phyloP scores from a whole-genome alignment of 83 land plant species.

The Larix sibirica region DNA sequence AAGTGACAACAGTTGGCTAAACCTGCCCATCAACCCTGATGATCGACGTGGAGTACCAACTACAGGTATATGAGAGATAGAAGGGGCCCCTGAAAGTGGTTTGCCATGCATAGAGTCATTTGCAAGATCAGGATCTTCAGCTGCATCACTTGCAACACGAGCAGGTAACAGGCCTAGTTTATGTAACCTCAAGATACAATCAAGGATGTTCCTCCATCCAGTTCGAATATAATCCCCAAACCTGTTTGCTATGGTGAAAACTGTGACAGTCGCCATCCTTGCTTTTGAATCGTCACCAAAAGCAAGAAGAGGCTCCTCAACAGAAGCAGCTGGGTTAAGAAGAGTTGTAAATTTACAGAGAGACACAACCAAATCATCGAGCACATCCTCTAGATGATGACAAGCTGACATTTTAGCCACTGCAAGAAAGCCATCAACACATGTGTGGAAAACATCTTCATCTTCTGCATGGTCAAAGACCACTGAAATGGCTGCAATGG shows the following conservation, averaged over 20 bases:
- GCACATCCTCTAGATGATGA: constrained; percentile 93
- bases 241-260: constrained; percentile 90
- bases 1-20: constrained; percentile 92
- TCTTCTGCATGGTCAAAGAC: constrained; percentile 99
- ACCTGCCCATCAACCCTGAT: constrained; percentile 95
- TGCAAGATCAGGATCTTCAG: constrained; percentile 74
- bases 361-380: constrained; percentile 96
- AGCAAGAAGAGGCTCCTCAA: constrained; percentile 88
- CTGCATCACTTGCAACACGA: constrained; percentile 90
- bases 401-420: constrained; percentile 94
- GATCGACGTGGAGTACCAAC: constrained; percentile 86
- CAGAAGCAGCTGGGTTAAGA: constrained; percentile 72
- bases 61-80: constrained; percentile 48
- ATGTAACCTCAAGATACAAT: constrained; percentile 91
- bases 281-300: constrained; percentile 98
- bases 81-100: constrained; percentile 44
- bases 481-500: constrained; percentile 96
- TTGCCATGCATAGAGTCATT: constrained; percentile 63
- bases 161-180: constrained; percentile 94
- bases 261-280: constrained; percentile 91
- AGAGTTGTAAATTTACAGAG: constrained; percentile 96
- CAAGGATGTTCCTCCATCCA: constrained; percentile 96
- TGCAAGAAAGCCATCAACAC: constrained; percentile 91
- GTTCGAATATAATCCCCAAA: constrained; percentile 91
- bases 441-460: constrained; percentile 84